Conservation (phyloP, 1,284 basidiomycete genomes). For the Entoloma clypeatum region DNA sequence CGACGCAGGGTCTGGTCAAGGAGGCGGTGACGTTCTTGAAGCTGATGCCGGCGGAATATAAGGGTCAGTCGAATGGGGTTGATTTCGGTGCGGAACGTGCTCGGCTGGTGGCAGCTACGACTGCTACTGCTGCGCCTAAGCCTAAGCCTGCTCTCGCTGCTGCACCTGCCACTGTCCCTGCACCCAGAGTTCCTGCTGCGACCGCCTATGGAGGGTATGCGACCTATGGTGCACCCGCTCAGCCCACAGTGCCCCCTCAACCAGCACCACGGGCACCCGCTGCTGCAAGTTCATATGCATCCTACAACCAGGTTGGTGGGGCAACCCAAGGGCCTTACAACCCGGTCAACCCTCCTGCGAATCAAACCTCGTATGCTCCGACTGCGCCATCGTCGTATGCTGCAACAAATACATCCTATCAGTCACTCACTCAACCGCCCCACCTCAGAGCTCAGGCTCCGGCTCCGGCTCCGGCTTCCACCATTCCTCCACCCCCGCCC, state of each 20-base stretch:
- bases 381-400: conserved; percentile 18
- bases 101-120: conserved; percentile 53
- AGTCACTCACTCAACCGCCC: conserved; percentile 35
- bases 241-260: conserved; percentile 13
- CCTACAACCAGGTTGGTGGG: conserved; percentile 12
- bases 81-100: conserved; percentile 65
- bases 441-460: conserved; percentile 33
- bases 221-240: conserved; percentile 15
- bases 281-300: conserved; percentile 11
- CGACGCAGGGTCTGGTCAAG: conserved; percentile 84
- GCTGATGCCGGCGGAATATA: conserved; percentile 80
- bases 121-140: conserved; percentile 27
- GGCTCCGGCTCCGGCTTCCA: conserved; percentile 15
- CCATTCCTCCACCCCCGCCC: conserved; percentile 29
- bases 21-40: conserved; percentile 82
- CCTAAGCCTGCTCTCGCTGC: conserved; percentile 20
- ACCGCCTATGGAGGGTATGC: conserved; percentile 21
- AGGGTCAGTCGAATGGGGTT: conserved; percentile 51
- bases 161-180: conserved; percentile 18
- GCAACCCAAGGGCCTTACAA: conserved; percentile 14
- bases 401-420: conserved; percentile 18
- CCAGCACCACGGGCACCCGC: conserved; percentile 8
- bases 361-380: conserved; percentile 17
- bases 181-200: conserved; percentile 14
- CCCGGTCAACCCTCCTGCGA: conserved; percentile 13